Evolutionary conservation across 257 asterid genomes (phyloP).

Genomic region (Leonotis leonurus): DNA sequence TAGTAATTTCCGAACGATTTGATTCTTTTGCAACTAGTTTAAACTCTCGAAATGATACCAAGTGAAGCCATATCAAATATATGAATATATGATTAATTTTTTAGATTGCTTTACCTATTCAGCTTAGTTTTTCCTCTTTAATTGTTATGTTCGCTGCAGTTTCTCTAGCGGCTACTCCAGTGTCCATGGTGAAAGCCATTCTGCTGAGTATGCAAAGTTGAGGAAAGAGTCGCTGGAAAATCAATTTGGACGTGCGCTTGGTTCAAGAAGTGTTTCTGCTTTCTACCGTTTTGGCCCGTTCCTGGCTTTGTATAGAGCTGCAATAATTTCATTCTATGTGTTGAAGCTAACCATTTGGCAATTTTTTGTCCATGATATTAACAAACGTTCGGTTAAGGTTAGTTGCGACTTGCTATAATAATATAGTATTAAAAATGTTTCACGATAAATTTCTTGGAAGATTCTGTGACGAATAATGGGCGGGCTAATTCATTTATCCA

Average conservation of each 20-base stretch:
- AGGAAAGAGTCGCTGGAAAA: slow-evolving; percentile 84
- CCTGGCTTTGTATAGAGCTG: slow-evolving; percentile 85
- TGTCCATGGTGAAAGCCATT: slow-evolving; percentile 88
- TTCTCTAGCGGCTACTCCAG: slow-evolving; percentile 74
- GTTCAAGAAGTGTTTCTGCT: slow-evolving; percentile 51
- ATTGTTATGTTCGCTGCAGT: slow-evolving; percentile 43
- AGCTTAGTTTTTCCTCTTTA: too few species aligned
- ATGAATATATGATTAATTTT: background rate
- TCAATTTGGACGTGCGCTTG: slow-evolving; percentile 70
- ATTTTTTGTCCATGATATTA: slow-evolving; percentile 66
- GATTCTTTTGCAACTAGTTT: background rate
- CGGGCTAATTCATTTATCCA: background rate
- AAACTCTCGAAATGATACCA: background rate
- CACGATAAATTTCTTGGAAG: background rate
- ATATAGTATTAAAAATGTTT: too few species aligned
- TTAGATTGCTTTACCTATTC: background rate
- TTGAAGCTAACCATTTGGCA: slow-evolving; percentile 74
- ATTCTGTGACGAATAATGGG: background rate
- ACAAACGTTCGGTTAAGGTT: slow-evolving; percentile 76
- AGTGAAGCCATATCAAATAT: background rate
- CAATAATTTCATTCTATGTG: slow-evolving; percentile 74
- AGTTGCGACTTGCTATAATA: slow-evolving; percentile 9
- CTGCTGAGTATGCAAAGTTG: slow-evolving; percentile 91
- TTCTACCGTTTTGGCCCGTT: slow-evolving; percentile 79
- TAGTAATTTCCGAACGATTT: too few species aligned